phyloP scores from a whole-genome alignment of 2,329 filamentous ascomycete genomes.

The Emydomyces testavorans region DNA sequence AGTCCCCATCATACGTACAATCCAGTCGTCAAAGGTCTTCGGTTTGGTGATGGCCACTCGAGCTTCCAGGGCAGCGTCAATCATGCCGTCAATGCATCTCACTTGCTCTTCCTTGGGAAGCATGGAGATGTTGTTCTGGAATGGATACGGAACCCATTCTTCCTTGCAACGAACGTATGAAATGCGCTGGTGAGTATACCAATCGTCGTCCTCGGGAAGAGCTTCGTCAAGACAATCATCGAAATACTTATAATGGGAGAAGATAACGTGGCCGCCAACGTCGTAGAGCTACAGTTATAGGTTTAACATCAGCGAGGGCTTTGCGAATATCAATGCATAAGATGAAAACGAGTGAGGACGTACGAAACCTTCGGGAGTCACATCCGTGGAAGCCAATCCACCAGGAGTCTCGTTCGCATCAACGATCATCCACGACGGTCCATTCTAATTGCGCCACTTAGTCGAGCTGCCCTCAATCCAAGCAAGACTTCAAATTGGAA shows the following conservation, averaged over 20 bases:
- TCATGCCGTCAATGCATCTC: constrained; percentile 84
- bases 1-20: constrained; percentile 77
- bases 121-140: constrained; percentile 99
- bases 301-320: background rate
- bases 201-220: constrained; percentile 83
- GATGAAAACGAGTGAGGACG: constrained; percentile 39
- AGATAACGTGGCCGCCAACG: constrained; percentile 95
- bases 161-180: constrained; percentile 97
- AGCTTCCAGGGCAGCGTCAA: constrained; percentile 75
- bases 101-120: constrained; percentile 96
- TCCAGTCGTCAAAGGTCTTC: constrained; percentile 97
- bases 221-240: constrained; percentile 98
- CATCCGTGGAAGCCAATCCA: constrained; percentile 89
- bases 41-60: constrained; percentile 73
- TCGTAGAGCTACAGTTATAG: constrained; percentile 68
- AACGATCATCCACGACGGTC: constrained; percentile 89
- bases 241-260: constrained; percentile 99
- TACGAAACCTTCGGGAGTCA: constrained; percentile 94
- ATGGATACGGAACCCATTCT: constrained; percentile 95
- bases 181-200: constrained; percentile 96
- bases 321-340: background rate
- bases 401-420: constrained; percentile 86
- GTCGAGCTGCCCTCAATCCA: too few relatives aligned
- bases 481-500: constrained; percentile 15
- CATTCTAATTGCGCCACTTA: constrained; percentile 48